These are phyloP conservation scores for Arabidopsis arenosa DNA, from an alignment of 345 rosid species.

Conservation along the genomic window DNA sequence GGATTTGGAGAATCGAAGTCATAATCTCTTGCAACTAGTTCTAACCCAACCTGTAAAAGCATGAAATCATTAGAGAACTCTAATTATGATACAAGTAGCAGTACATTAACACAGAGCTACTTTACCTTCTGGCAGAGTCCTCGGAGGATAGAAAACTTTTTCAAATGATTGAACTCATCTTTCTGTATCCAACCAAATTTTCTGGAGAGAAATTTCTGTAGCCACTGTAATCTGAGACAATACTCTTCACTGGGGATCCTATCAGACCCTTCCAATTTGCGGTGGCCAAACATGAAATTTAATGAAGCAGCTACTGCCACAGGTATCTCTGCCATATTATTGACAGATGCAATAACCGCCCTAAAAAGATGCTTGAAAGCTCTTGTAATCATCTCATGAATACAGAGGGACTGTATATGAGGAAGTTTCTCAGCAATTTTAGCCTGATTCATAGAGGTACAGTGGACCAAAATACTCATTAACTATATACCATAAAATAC, in stretches of 20 bases:
- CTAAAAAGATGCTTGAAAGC: slow-evolving; percentile 86
- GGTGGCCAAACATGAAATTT: slow-evolving; percentile 74
- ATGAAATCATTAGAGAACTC: slow-evolving; percentile 28
- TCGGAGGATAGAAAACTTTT: slow-evolving; percentile 80
- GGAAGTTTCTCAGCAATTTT: slow-evolving; percentile 94
- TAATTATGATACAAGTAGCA: slow-evolving; percentile 27
- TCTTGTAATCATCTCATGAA: slow-evolving; percentile 91
- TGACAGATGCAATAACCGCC: slow-evolving; percentile 82
- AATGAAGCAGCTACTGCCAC: slow-evolving; percentile 76
- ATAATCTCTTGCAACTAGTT: slow-evolving; percentile 87
- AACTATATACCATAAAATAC: slow-evolving; percentile 10
- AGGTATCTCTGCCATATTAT: slow-evolving; percentile 63
- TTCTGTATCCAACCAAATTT: slow-evolving; percentile 82
- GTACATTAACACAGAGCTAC: slow-evolving; percentile 14
- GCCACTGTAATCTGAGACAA: slow-evolving; percentile 75
- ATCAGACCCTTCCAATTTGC: slow-evolving; percentile 57
- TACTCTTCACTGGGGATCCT: slow-evolving; percentile 37
- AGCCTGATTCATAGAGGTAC: slow-evolving; percentile 58
- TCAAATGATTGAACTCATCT: slow-evolving; percentile 68
- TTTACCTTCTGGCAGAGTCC: slow-evolving; percentile 92
- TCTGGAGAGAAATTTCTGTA: slow-evolving; percentile 64
- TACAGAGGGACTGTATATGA: slow-evolving; percentile 89
- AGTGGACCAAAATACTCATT: slow-evolving; percentile 25
- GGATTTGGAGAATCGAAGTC: slow-evolving; percentile 80
- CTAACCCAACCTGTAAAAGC: slow-evolving; percentile 79